Conservation (phyloP, 179 eudicot species). For the Vitellaria paradoxa region DNA sequence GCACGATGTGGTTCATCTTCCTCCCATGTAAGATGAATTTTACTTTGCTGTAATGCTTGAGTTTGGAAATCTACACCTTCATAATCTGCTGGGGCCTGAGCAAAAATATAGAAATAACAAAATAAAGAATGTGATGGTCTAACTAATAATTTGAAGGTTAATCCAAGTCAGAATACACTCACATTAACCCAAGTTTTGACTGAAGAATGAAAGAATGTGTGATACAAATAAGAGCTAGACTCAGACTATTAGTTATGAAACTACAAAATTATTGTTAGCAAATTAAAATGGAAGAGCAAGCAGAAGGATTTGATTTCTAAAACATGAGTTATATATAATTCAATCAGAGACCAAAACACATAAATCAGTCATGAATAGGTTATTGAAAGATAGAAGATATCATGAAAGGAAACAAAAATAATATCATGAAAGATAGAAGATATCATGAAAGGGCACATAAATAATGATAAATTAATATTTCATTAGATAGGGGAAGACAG, state of each 20-base stretch:
- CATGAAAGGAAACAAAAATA: background rate
- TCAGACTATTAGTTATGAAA: background rate
- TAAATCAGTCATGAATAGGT: background rate
- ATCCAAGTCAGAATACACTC: background rate
- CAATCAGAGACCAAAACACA: background rate
- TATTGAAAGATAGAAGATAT: background rate
- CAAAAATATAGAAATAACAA: background rate
- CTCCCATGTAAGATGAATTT: constrained; percentile 84
- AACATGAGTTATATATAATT: background rate
- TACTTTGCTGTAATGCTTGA: constrained; percentile 77
- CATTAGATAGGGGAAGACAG: background rate
- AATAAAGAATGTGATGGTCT: background rate
- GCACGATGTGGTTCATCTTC: constrained; percentile 88
- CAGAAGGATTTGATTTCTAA: background rate
- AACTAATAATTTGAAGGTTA: background rate
- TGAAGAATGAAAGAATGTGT: background rate
- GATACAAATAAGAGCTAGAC: background rate
- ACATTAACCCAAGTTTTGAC: background rate
- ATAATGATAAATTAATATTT: background rate
- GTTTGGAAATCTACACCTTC: constrained; percentile 85
- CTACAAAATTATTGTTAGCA: background rate
- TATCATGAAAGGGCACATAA: background rate
- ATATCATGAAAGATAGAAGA: background rate
- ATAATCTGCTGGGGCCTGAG: constrained; percentile 64
- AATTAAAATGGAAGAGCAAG: background rate